phyloP scores from a whole-genome alignment of 208 protist species.

The Leishmania mexicana region DNA sequence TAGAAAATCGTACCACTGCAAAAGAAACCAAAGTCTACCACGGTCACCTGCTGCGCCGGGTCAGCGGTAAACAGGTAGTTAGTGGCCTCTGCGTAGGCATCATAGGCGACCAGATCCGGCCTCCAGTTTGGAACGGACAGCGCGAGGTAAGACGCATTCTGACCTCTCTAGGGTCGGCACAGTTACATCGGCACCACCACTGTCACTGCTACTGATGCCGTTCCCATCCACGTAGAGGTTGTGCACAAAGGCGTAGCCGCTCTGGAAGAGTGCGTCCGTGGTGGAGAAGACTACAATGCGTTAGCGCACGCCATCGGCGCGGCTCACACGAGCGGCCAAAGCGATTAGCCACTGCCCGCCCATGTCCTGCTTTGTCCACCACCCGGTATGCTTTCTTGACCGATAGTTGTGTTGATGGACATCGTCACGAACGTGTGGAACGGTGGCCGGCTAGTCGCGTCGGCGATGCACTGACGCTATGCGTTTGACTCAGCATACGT shows the following conservation, averaged over 20 bases:
- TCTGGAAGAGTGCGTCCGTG: conserved; percentile 31
- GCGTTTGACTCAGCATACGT: conserved; percentile 29
- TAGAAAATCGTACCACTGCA: conserved; percentile 34
- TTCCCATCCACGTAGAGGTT: conserved; percentile 29
- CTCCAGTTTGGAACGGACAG: conserved; percentile 21
- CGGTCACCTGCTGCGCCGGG: background rate
- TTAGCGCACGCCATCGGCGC: conserved; percentile 8
- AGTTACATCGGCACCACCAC: background rate
- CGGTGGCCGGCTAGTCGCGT: background rate
- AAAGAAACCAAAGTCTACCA: conserved; percentile 29
- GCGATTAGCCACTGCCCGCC: conserved; percentile 34
- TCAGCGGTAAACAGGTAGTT: conserved; percentile 14
- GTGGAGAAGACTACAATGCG: conserved; percentile 37
- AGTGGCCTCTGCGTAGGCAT: background rate
- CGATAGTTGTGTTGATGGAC: conserved; percentile 29
- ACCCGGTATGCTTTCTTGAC: conserved; percentile 29
- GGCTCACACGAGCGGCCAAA: conserved; percentile 29
- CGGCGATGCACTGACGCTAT: conserved; percentile 44
- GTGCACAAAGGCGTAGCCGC: conserved; percentile 40
- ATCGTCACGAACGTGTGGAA: conserved; percentile 32
- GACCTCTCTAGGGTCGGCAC: no score
- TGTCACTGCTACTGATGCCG: background rate
- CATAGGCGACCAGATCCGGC: conserved; percentile 19
- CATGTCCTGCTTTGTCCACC: conserved; percentile 33
- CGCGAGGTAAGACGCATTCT: conserved; percentile 18